Evolutionary conservation across 345 rosid species (phyloP), one percentile per base, ranked within the genome.

Genomic region (Corchorus capsularis): DNA sequence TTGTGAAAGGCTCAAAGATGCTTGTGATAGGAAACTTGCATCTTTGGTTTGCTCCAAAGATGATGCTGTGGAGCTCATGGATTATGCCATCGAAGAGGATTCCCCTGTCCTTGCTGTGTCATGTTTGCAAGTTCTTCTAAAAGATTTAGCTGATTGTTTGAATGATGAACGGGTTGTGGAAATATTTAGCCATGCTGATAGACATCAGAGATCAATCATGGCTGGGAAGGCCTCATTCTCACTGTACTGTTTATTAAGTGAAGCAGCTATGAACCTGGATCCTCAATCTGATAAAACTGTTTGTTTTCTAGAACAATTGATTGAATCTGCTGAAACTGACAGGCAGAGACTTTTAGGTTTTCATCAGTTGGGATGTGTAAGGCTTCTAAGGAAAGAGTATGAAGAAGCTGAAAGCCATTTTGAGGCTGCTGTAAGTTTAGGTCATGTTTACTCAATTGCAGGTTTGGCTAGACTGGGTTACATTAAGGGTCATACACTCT

Each of bases 321-420:
- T 91, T 10, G 94, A 90, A 70, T 89, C 91, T 71, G 97, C 98
- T 6, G 93, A 88, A 79, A 89, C 77, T 63, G 88, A 87, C 71
- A 78, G 75, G 70, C 97, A 96, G 87, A 88, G 82, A 78, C 82
- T 93, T 56, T 56, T 93, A 81, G 98, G 97, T 71, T 93, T 85
- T 82, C 99, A 96, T 90, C 96, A 89, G 71, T 80, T 96, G 83
- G 99, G 98, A 78, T 96, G 98, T 81, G 86, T 83, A 46, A 91
- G 89, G 82, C 87, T 96, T 43, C 73, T 86, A 79, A 92, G 98
- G 84, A 92, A 92, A 82, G 97, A 96, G 79, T 88, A 89, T 79
- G 91, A 86, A 5, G 87, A 90, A 80, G 98, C 99, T 5, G 94
- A 96, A 80, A 66, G 39, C 69, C 91, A 87, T 59, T 92, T 96